These are phyloP conservation scores for Pythium phragmiticola DNA, from an alignment of 352 stramenopile species.

Conservation along the genomic window DNA sequence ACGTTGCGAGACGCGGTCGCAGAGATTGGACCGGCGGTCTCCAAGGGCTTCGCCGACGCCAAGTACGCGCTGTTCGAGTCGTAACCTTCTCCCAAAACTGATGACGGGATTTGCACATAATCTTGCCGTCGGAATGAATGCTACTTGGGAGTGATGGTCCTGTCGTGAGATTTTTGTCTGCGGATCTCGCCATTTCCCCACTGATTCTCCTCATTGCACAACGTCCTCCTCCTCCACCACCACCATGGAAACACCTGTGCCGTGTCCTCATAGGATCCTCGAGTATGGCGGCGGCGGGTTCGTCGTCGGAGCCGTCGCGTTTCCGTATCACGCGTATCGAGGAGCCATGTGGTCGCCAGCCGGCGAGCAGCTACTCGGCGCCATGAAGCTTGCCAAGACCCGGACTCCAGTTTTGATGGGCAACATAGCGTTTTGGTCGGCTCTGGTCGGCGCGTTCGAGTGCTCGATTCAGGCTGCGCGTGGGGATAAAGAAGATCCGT, in stretches of 20 bases:
- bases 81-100: slow-evolving; percentile 15
- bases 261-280: slow-evolving; percentile 2
- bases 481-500: not conserved
- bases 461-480: not conserved
- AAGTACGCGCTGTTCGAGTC: slow-evolving; percentile 68
- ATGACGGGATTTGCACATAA: not conserved
- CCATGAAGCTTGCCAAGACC: not conserved
- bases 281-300: slow-evolving; percentile 8
- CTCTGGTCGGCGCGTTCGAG: not conserved
- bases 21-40: slow-evolving; percentile 45
- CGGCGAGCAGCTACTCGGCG: not conserved
- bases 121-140: slow-evolving; percentile 3
- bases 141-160: not conserved
- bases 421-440: not conserved
- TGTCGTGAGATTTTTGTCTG: not conserved
- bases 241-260: too few species aligned
- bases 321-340: slow-evolving; percentile 3
- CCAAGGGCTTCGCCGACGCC: slow-evolving; percentile 55
- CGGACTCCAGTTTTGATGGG: not conserved
- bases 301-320: not conserved
- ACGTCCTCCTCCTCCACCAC: too few species aligned
- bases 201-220: too few species aligned
- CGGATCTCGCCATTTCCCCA: not conserved
- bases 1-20: slow-evolving; percentile 45
- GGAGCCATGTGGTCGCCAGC: not conserved